A percentile compares a stretch with the other conserved stretches of the same genome.
These are phyloP conservation scores for Trichomonas vaginalis DNA, from an alignment of 208 protist genomes.

Conservation along the genomic window DNA sequence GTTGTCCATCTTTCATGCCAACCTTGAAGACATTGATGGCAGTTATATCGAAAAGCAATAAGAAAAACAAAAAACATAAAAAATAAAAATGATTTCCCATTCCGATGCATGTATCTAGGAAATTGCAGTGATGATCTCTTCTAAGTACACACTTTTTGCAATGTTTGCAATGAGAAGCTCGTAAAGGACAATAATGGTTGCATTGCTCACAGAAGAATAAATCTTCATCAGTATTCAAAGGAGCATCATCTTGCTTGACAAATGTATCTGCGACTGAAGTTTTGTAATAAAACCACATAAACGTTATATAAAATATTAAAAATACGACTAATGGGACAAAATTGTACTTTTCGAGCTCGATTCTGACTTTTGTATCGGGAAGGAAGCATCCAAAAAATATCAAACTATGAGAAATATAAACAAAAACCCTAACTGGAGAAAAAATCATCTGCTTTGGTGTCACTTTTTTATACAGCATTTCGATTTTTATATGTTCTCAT, in stretches of 20 bases:
- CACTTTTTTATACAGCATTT: too few species aligned
- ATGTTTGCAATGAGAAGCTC: not conserved
- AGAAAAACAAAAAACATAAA: not conserved
- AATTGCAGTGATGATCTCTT: constrained; percentile 3
- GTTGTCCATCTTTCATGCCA: not conserved
- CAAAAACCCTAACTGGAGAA: not conserved
- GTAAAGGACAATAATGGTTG: not conserved
- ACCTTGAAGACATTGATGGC: not conserved
- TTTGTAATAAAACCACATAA: not conserved
- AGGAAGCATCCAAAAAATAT: not conserved
- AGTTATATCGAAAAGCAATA: not conserved
- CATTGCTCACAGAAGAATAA: not conserved
- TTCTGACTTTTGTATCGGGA: not conserved
- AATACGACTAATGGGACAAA: not conserved
- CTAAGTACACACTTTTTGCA: constrained; percentile 3
- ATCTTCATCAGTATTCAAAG: not conserved
- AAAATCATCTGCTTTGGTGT: not conserved
- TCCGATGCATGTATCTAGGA: not conserved
- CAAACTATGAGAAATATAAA: not conserved
- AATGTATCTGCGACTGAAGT: not conserved
- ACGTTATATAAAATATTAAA: not conserved
- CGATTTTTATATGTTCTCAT: too few species aligned
- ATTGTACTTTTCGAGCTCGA: not conserved
- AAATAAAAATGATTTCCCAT: constrained; percentile 12
- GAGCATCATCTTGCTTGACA: not conserved